Base-by-base conservation (phyloP, 2,329 filamentous ascomycete species). In the Fusarium redolens region DNA sequence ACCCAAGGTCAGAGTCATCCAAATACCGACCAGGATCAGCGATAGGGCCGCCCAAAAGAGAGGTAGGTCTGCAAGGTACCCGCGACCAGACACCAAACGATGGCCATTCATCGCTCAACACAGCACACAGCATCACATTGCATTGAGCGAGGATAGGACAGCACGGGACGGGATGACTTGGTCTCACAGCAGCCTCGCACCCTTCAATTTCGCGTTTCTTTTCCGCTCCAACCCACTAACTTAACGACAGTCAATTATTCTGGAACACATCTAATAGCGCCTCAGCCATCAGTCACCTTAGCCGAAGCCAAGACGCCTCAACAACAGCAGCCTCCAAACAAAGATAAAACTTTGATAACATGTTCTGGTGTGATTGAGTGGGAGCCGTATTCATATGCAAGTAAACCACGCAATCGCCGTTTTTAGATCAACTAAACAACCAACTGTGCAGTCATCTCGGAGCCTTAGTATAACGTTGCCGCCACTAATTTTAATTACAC, bases 61-160 rank as follows among this genome's bases (percentile, higher is more conserved):
- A 61, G 48, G 59, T 67, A 73, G 57, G 59, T 61, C 74, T 76
- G 74, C 74, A 76, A 76, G 74, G 74, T 76, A 76, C 74, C 74
- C 74, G 74, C 74, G 67, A 59, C 65, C 68, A 54, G 70, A 72
- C 55, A 65, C 31, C 50, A 38, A 54, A 58, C 22, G 50, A 40
- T 51, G 43, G 41, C 47, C 59, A 66, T 60, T 50, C 58, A 40
- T 57, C 57, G 45, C 25, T 45, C 43, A 48, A 50, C 55, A 57
- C 43, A 55, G 61, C 58, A 64, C 61, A 41, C 43, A 64, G 47
- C 47, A 64, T 35, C 38, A 25, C 15, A 40, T 47, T 47, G 41
- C 17, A 62, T 56, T 55, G 22, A 31, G 25, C 33, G 38, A 64
- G 22, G 28, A 61, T 43, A 48, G 50, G 37, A 44, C 30, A 33